Evolutionary conservation across 106 monocot genomes (phyloP), one percentile per base, ranked within the genome.

Genomic region (Vanilla planifolia): DNA sequence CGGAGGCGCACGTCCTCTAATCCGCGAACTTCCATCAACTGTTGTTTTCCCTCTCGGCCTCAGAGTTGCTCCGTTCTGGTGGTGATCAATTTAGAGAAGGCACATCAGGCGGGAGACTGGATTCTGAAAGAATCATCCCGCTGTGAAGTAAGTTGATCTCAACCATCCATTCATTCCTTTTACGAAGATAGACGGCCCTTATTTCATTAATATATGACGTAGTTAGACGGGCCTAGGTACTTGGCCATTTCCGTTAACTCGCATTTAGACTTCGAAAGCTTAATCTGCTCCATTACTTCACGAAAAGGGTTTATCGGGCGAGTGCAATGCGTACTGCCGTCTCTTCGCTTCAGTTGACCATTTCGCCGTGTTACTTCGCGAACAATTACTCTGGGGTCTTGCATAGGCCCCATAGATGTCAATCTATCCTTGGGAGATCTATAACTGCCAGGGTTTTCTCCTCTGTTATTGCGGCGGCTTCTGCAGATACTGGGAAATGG

Each of bases 301-400:
- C n/a, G n/a, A n/a, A n/a, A n/a, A n/a, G n/a, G n/a, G n/a, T n/a
- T n/a, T n/a, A n/a, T n/a, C n/a, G n/a, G n/a, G n/a, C n/a, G n/a
- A n/a, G n/a, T n/a, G n/a, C n/a, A n/a, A n/a, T n/a, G n/a, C n/a
- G n/a, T n/a, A n/a, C n/a, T n/a, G 69, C 63, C 30, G 36, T 51
- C 65, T 70, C 70, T 57, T 66, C 70, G 1, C 57, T 71, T 13
- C 75, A 67, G 0, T 50, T 68, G 14, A 46, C 60, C 13, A 4
- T 75, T 39, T 70, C 64, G 23, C 61, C 76, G 26, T 63, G 43
- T 33, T 39, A 60, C 36, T 33, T 36, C 14, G 17, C 26, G 37
- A 17, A 21, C 27, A 51, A 36, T 15, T 28, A n/a, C 27, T 41
- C 28, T n/a, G n/a, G n/a, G n/a, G 15, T n/a, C 62, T 32, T 17